Evolutionary conservation across 2,329 filamentous ascomycete species (phyloP).

Genomic region (Cercospora zeina): DNA sequence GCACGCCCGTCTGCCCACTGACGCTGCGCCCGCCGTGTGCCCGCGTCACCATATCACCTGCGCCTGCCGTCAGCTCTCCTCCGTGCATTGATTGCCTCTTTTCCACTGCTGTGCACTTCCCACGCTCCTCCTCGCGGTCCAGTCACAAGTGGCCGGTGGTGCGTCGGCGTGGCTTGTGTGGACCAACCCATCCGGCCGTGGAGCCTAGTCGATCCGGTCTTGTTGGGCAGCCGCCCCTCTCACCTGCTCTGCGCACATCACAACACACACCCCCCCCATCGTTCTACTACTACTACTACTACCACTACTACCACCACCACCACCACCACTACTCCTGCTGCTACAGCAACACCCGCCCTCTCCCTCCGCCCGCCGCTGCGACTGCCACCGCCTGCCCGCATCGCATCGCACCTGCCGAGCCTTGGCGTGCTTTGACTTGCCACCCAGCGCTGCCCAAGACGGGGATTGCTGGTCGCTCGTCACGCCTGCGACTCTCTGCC

Average conservation of each 20-base stretch:
- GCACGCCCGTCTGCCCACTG: slow-evolving; percentile 12
- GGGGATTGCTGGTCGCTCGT: slow-evolving; percentile 23
- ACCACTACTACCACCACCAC: background rate
- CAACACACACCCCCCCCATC: background rate
- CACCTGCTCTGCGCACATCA: too few species aligned
- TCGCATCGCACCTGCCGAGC: slow-evolving; percentile 22
- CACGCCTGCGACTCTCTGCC: slow-evolving; percentile 22
- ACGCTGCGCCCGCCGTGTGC: background rate
- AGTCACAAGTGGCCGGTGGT: too few species aligned
- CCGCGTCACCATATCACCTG: slow-evolving; percentile 10
- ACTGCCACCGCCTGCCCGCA: slow-evolving; percentile 8
- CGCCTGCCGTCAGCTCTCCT: background rate
- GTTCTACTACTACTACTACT: background rate
- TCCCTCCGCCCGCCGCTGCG: slow-evolving; percentile 7
- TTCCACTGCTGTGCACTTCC: too few species aligned
- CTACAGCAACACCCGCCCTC: slow-evolving; percentile 1
- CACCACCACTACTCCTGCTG: background rate
- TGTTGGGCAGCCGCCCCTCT: too few species aligned
- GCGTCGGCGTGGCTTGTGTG: too few species aligned
- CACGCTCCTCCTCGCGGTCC: too few species aligned
- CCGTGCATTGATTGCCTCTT: too few species aligned
- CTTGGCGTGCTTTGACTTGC: slow-evolving; percentile 20
- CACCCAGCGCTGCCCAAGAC: slow-evolving; percentile 19
- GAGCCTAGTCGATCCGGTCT: too few species aligned
- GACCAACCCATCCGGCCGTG: too few species aligned